These are phyloP conservation scores for Oryza australiensis DNA, from an alignment of 176 grass and related monocot species.

Conservation along the genomic window DNA sequence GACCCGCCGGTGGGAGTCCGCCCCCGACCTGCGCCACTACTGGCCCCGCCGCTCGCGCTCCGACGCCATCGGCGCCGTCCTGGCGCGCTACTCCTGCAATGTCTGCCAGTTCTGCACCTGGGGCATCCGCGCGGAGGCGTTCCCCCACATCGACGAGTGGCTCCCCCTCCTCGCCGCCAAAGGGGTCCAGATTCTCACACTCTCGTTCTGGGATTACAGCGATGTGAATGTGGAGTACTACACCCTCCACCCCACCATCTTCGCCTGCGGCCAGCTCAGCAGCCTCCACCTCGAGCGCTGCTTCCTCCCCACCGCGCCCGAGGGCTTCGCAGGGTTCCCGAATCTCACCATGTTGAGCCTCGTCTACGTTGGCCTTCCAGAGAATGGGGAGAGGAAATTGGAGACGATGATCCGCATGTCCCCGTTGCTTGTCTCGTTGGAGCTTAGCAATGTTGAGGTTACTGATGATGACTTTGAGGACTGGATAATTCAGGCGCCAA, in stretches of 20 bases:
- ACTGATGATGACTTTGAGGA: background rate
- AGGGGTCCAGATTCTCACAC: background rate
- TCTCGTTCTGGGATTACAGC: background rate
- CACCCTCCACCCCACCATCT: background rate
- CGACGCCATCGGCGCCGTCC: background rate
- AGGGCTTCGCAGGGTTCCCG: conserved; percentile 1
- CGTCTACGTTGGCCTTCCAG: background rate
- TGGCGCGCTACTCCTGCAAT: background rate
- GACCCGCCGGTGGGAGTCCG: background rate
- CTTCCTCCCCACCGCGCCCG: background rate
- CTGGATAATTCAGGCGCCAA: background rate
- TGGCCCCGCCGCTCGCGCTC: too few species aligned
- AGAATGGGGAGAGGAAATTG: background rate
- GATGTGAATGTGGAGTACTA: background rate
- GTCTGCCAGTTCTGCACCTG: background rate
- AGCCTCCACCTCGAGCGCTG: background rate
- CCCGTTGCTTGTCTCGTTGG: background rate
- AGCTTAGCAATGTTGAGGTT: background rate
- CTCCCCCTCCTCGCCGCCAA: conserved; percentile 6
- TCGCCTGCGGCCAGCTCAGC: background rate
- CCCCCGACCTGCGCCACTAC: background rate
- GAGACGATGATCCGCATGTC: background rate
- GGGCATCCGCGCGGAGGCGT: background rate
- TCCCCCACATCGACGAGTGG: background rate
- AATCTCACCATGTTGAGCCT: background rate